Evolutionary conservation across 2,329 filamentous ascomycete genomes (phyloP).

Genomic region (Geosmithia morbida): DNA sequence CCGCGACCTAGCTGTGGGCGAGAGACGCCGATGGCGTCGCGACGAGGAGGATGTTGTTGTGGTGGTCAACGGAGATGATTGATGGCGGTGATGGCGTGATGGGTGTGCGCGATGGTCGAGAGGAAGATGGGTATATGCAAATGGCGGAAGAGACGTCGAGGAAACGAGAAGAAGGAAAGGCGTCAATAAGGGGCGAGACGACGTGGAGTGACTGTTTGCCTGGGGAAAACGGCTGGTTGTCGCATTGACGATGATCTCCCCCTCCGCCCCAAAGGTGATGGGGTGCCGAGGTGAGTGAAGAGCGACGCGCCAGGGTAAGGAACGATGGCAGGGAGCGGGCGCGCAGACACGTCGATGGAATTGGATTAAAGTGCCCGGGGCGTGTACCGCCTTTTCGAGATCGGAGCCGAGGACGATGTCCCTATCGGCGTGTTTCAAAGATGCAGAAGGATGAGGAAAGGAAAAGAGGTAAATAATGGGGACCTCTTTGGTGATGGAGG

Average conservation of each 20-base stretch:
- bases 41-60: background rate
- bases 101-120: background rate
- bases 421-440: too few species aligned
- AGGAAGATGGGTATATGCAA: background rate
- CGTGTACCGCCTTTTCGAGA: too few species aligned
- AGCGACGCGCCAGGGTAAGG: background rate
- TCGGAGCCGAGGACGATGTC: too few species aligned
- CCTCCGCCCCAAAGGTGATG: background rate
- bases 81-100: background rate
- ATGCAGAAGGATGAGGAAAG: too few species aligned
- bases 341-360: background rate
- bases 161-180: background rate
- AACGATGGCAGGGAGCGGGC: background rate
- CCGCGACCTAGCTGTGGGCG: background rate
- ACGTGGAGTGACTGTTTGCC: background rate
- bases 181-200: background rate
- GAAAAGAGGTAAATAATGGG: too few species aligned
- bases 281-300: background rate
- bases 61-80: background rate
- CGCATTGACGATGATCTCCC: background rate
- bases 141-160: background rate
- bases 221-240: background rate
- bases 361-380: background rate
- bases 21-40: background rate
- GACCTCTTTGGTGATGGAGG: too few species aligned